Base-by-base conservation (phyloP, 2,329 filamentous ascomycete genomes). In the Grosmannia clavigera region DNA sequence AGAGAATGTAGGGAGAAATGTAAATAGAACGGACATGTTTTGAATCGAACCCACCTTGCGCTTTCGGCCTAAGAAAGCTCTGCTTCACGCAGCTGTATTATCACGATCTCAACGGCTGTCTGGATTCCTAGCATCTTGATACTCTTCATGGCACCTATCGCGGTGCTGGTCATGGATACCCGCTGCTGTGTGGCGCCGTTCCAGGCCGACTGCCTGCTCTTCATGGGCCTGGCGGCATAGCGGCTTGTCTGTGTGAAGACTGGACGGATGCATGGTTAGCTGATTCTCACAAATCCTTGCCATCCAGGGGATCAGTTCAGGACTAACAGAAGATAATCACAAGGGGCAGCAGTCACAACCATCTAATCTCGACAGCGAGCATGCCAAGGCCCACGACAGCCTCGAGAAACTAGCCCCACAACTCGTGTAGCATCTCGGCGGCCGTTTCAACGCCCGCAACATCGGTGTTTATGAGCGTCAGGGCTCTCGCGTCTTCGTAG, bases 401-500 rank as follows among this genome's bases (percentile, higher is more conserved):
- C 60, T 78, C 76, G 0, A 77, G n/a, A 1, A 70, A 46, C 16
- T 74, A 69, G 0, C 71, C 75, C 73, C 75, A 77, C 0, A 68
- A 70, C 51, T 77, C 75, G 55, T 77, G 74, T 16, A 74, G 61
- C 70, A 76, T 72, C 35, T 68, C 66, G 0, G 66, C 68, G 6
- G 70, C 67, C 0, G 64, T 64, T 1, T 68, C 69, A 0, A 76
- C 64, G 58, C 65, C 68, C 14, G 72, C 69, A 2, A 71, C 68
- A 64, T 78, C 75, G 2, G 69, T 76, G 60, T 70, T 77, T 66
- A 73, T 72, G 0, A 78, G 66, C 0, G 74, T 74, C 2, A 72
- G 65, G 2, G 70, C 69, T 38, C 67, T 69, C 3, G 70, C 71
- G 16, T 72, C 67, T 19, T 70, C 68, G 51, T 69, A 67, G 25